Conservation (phyloP, 1,284 basidiomycete genomes). For the Neotropicomus parvogracilis region DNA sequence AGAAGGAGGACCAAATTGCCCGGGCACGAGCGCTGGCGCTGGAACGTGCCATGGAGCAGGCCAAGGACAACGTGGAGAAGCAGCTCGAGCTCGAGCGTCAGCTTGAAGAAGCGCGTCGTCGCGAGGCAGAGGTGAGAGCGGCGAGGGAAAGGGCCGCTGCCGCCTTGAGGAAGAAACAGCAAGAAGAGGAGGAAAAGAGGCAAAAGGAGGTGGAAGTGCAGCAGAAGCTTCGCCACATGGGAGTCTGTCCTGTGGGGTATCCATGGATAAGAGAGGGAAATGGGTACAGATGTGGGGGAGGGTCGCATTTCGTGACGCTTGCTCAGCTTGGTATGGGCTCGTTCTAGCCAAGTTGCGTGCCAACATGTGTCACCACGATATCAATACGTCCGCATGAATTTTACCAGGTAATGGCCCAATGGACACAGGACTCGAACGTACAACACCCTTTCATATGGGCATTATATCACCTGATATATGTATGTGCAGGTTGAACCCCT, state of each 20-base stretch:
- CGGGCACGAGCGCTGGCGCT: neutral
- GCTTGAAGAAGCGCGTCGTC: conserved; percentile 24
- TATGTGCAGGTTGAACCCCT: no score
- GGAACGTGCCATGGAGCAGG: conserved; percentile 18
- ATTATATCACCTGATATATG: no score
- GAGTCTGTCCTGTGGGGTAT: conserved; percentile 50
- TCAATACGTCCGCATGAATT: no score
- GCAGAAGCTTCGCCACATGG: conserved; percentile 45
- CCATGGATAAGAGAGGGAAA: conserved; percentile 45
- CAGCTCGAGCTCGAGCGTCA: conserved; percentile 20
- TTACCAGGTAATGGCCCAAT: no score
- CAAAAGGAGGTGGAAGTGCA: conserved; percentile 41
- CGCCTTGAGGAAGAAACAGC: conserved; percentile 35
- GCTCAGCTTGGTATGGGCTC: conserved; percentile 14
- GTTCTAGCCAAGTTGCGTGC: no score
- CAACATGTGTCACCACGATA: no score
- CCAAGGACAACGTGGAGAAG: conserved; percentile 18
- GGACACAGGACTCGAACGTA: no score
- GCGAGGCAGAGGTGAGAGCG: conserved; percentile 25
- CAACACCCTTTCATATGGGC: no score
- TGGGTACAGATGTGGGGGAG: conserved; percentile 57
- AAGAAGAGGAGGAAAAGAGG: conserved; percentile 37
- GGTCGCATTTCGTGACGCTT: conserved; percentile 45
- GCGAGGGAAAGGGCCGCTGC: conserved; percentile 35
- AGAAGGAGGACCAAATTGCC: conserved; percentile 16